A percentile compares a stretch with the other conserved stretches of the same genome.
Evolutionary conservation across 202 grass and related monocot genomes (phyloP).

Genomic region (Digitaria exilis): DNA sequence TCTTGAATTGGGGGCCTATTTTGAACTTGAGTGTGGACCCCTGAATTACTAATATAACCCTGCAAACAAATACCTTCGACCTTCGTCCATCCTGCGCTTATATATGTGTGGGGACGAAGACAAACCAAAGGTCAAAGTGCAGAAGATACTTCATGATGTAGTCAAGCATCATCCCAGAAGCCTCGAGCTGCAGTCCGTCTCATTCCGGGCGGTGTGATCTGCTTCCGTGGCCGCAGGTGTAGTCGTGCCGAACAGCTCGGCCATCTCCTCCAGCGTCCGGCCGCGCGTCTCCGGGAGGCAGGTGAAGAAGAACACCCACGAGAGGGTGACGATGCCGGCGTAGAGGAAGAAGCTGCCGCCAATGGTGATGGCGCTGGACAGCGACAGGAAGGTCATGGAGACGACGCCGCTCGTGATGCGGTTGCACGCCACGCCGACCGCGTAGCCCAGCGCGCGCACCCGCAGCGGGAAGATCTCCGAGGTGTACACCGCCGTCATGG

Average conservation of each 20-base stretch:
- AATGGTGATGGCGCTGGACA: slow-evolving; percentile 62
- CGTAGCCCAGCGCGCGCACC: slow-evolving; percentile 54
- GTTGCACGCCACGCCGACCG: slow-evolving; percentile 58
- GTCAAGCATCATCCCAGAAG: not conserved
- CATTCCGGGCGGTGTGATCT: not conserved
- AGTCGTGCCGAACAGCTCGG: slow-evolving; percentile 30
- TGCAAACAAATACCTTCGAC: not conserved
- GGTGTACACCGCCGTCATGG: slow-evolving; percentile 60
- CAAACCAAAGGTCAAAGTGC: not conserved
- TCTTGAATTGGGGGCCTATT: not conserved
- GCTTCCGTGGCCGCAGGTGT: not conserved
- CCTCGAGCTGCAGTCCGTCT: not conserved
- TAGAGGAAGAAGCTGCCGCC: slow-evolving; percentile 75
- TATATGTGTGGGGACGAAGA: not conserved
- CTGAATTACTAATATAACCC: not conserved
- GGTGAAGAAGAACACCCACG: slow-evolving; percentile 65
- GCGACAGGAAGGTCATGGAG: slow-evolving; percentile 72
- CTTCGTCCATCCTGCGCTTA: no score
- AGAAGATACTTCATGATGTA: not conserved
- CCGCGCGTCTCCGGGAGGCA: slow-evolving; percentile 63
- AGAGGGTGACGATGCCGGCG: slow-evolving; percentile 42
- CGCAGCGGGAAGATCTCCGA: slow-evolving; percentile 71
- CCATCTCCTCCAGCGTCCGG: slow-evolving; percentile 62
- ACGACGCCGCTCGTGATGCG: slow-evolving; percentile 53
- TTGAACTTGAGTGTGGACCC: not conserved